Base-by-base conservation (phyloP, 164 flowering plant species). In the Nymphaea thermarum region DNA sequence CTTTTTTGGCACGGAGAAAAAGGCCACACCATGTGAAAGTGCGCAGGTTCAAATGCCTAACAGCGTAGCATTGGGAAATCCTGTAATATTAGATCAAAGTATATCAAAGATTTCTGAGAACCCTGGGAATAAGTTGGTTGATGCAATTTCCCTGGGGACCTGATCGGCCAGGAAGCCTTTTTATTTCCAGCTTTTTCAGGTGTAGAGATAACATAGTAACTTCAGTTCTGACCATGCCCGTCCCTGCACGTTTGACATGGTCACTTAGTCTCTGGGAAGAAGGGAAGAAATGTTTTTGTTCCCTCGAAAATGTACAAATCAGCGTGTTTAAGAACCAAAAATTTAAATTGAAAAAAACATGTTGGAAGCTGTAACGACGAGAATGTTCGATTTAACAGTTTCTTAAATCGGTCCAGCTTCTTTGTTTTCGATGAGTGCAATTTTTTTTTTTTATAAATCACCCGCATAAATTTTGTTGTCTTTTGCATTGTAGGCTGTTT, bases 21-120 rank as follows among this genome's bases (percentile, higher is more conserved):
- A 68, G 57, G 68, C 44, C 73, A 12, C 65, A 43, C 55, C 74
- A 10, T 10, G 63, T 3, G 42, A 61, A 61, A 10, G 57, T 8
- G 14, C 57, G 12, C 57, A 51, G 14, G 1, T 0, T 25, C 57
- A 51, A 51, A 15, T 15, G 14, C 57, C 57, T 51, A 51, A 5
- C 14, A 15, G 57, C 57, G 14, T 51, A 10, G 57, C 57, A 10
- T 2, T 51, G 57, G 57, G 57, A 15, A 51, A 51, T 4, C 14
- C 57, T 4, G 57, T 51, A 51, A 51, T 51, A 51, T 51, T 51
- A 51, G 57, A 51, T 51, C 57, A 51, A 51, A 51, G 14, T 51
- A 8, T 8, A 51, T 51, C 57, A 51, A 51, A 51, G 57, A 15
- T 51, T 8, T 51, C 57, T 8, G 57, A 51, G 8, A 51, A 51